phyloP scores from a whole-genome alignment of 305 asterid genomes.

The Coffea humblotiana region DNA sequence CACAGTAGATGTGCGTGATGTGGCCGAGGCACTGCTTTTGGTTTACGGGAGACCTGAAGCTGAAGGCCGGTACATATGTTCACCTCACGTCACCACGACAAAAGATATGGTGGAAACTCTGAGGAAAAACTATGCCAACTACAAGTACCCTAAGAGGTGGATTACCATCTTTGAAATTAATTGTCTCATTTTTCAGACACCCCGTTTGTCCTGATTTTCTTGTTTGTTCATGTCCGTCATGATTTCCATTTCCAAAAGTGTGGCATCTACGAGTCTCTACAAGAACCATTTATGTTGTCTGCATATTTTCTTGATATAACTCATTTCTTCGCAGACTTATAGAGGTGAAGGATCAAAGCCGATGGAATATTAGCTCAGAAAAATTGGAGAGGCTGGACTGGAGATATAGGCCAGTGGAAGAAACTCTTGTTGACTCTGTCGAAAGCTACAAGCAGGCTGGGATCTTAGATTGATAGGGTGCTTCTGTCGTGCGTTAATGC shows the following conservation, averaged over 20 bases:
- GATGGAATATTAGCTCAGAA: constrained; percentile 35
- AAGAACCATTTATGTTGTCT: background rate
- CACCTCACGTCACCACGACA: constrained; percentile 32
- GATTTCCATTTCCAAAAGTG: background rate
- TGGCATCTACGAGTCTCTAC: background rate
- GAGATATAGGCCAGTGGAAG: constrained; percentile 56
- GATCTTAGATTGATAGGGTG: constrained; percentile 23
- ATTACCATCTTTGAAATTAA: background rate
- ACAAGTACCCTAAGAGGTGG: constrained; percentile 70
- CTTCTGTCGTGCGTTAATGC: no score
- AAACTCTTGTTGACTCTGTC: constrained; percentile 61
- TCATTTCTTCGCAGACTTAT: constrained; percentile 43
- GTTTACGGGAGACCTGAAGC: constrained; percentile 62
- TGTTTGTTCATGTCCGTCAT: background rate
- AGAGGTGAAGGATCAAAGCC: constrained; percentile 25
- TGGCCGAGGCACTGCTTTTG: constrained; percentile 57
- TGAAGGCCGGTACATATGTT: constrained; percentile 70
- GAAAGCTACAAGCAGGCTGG: constrained; percentile 57
- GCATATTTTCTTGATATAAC: background rate
- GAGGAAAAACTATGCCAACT: constrained; percentile 48
- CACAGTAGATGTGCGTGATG: constrained; percentile 71
- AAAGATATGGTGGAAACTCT: constrained; percentile 46
- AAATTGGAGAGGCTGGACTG: constrained; percentile 67
- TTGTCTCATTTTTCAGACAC: background rate
- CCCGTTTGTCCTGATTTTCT: background rate